A percentile compares a stretch with the other conserved stretches of the same genome.
phyloP scores from a whole-genome alignment of 768 basidiomycete genomes.

The Mycena indigotica region DNA sequence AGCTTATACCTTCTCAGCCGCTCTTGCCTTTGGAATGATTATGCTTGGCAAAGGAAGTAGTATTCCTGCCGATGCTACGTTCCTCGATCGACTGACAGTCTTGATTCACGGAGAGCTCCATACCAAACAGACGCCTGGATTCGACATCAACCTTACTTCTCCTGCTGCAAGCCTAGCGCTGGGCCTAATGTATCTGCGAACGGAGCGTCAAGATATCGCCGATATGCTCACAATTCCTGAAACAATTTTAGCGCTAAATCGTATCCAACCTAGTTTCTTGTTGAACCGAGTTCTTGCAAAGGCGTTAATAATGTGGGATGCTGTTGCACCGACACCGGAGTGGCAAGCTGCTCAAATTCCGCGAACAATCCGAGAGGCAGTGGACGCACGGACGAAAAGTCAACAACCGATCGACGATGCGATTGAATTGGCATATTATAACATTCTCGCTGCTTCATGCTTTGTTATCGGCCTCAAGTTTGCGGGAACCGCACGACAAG shows the following conservation, averaged over 20 bases:
- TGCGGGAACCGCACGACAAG: conserved; percentile 89
- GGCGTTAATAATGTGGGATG: conserved; percentile 85
- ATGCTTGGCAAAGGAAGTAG: conserved; percentile 87
- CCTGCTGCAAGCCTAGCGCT: conserved; percentile 89
- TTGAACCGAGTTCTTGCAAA: conserved; percentile 78
- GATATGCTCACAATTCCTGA: conserved; percentile 84
- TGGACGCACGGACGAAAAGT: conserved; percentile 51
- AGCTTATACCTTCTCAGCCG: conserved; percentile 86
- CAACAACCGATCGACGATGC: conserved; percentile 64
- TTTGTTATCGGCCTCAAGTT: conserved; percentile 91
- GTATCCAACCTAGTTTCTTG: conserved; percentile 86
- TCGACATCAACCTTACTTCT: conserved; percentile 89
- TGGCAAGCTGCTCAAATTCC: conserved; percentile 81
- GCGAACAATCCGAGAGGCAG: conserved; percentile 56
- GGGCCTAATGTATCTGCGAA: conserved; percentile 90
- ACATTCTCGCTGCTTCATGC: conserved; percentile 88
- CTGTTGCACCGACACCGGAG: conserved; percentile 66
- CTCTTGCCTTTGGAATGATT: conserved; percentile 92
- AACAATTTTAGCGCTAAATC: conserved; percentile 76
- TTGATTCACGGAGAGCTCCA: conserved; percentile 76
- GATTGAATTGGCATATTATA: conserved; percentile 87
- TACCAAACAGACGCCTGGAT: conserved; percentile 45
- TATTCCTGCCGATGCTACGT: conserved; percentile 73
- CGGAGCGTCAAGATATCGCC: conserved; percentile 81
- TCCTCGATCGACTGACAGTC: conserved; percentile 69